A percentile compares a stretch with the other conserved stretches of the same genome.
Conservation (phyloP, 1,139 yeast genomes). For the Scheffersomyces segobiensis region DNA sequence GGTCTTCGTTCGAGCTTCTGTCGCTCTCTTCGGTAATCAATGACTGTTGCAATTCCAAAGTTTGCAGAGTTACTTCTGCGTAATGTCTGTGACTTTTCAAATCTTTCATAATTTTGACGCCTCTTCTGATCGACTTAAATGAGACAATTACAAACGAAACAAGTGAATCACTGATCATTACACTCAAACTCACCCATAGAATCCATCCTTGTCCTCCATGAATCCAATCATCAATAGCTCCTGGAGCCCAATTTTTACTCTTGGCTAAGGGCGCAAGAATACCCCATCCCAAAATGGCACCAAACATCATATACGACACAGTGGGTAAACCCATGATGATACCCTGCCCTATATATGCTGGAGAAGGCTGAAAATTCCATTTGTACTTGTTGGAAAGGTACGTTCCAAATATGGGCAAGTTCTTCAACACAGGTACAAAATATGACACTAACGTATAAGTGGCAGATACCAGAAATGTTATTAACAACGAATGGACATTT, state of each 20-base stretch:
- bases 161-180: conserved; percentile 90
- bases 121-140: conserved; percentile 35
- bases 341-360: conserved; percentile 97
- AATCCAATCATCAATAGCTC: conserved; percentile 88
- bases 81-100: background rate
- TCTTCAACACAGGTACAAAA: conserved; percentile 68
- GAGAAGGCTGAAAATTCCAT: conserved; percentile 94
- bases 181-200: conserved; percentile 87
- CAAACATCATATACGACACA: conserved; percentile 86
- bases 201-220: conserved; percentile 97
- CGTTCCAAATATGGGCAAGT: conserved; percentile 74
- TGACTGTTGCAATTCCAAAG: conserved; percentile 5
- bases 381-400: conserved; percentile 64
- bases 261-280: conserved; percentile 80
- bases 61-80: conserved; percentile 3
- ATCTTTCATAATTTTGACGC: conserved; percentile 4
- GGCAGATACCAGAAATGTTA: conserved; percentile 71
- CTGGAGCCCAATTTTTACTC: conserved; percentile 80
- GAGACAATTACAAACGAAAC: conserved; percentile 75
- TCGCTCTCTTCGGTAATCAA: conserved; percentile 2
- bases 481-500: conserved; percentile 57
- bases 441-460: conserved; percentile 69
- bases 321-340: conserved; percentile 96
- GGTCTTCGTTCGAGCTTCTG: conserved; percentile 20
- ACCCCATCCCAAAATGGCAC: conserved; percentile 91